Conservation (phyloP, 1,139 yeast species). For the Starmera stellimalicola region DNA sequence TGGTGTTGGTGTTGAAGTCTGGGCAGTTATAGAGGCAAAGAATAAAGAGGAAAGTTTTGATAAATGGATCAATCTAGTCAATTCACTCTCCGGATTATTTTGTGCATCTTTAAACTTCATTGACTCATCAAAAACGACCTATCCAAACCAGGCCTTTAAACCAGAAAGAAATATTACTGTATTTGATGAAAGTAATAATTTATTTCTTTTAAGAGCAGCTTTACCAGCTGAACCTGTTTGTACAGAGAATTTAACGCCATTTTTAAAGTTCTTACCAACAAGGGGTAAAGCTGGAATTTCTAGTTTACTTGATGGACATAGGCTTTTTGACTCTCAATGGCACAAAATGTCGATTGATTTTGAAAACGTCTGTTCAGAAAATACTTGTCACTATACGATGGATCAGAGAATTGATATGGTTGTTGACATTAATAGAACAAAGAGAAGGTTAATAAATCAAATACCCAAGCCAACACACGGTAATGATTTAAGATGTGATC, state of each 20-base stretch:
- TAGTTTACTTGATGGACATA: slow-evolving; percentile 85
- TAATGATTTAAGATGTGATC: slow-evolving; percentile 63
- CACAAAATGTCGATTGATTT: slow-evolving; percentile 88
- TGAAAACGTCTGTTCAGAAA: slow-evolving; percentile 41
- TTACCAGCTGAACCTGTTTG: slow-evolving; percentile 94
- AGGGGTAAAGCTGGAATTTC: slow-evolving; percentile 89
- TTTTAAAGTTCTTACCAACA: slow-evolving; percentile 81
- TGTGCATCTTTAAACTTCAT: slow-evolving; percentile 93
- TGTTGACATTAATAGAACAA: slow-evolving; percentile 58
- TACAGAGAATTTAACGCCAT: slow-evolving; percentile 94
- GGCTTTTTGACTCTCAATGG: slow-evolving; percentile 91
- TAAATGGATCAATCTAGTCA: slow-evolving; percentile 65
- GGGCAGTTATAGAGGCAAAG: slow-evolving; percentile 75
- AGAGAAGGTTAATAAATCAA: slow-evolving; percentile 55
- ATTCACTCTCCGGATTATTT: slow-evolving; percentile 80
- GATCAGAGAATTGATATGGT: slow-evolving; percentile 68
- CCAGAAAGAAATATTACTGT: slow-evolving; percentile 22
- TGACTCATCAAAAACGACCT: slow-evolving; percentile 70
- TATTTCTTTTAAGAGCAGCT: slow-evolving; percentile 70
- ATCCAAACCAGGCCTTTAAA: slow-evolving; percentile 45
- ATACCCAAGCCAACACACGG: slow-evolving; percentile 77
- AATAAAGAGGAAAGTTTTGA: slow-evolving; percentile 43
- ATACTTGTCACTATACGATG: slow-evolving; percentile 44
- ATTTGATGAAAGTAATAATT: slow-evolving; percentile 21
- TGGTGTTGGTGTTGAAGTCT: slow-evolving; percentile 92